Conservation (phyloP, 2,329 filamentous ascomycete genomes). For the Colletotrichum liaoningense region DNA sequence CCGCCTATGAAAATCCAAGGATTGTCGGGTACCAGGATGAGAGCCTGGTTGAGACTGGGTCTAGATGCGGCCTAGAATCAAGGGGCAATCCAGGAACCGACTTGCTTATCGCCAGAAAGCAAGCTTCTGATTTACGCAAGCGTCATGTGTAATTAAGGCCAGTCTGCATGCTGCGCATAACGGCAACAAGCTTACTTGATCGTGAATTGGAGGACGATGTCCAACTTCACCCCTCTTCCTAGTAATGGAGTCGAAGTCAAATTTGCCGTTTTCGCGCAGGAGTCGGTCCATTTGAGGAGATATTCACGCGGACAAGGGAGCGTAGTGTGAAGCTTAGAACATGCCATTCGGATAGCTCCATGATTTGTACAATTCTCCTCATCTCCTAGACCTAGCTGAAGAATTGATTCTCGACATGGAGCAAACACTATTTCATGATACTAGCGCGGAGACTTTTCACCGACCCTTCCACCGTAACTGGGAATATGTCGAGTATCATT, state of each 20-base stretch:
- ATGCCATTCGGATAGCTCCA: background rate
- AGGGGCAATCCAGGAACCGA: background rate
- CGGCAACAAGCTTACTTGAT: conserved; percentile 6
- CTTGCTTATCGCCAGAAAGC: background rate
- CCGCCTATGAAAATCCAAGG: background rate
- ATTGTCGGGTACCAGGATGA: background rate
- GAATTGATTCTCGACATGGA: no score
- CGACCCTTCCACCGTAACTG: background rate
- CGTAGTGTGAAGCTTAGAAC: background rate
- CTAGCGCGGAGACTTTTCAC: no score
- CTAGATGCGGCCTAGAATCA: background rate
- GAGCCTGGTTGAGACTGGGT: background rate
- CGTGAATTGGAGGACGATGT: background rate
- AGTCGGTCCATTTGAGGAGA: background rate
- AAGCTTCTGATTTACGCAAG: conserved; percentile 8
- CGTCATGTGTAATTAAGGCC: background rate
- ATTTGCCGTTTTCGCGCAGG: background rate
- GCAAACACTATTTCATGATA: no score
- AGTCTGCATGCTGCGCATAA: background rate
- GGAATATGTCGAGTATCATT: background rate
- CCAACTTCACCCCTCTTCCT: background rate
- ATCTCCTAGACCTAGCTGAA: background rate
- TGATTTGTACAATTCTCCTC: background rate
- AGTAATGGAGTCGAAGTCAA: background rate
- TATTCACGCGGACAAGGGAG: no score